Base-by-base conservation (phyloP, 495 filamentous ascomycete species). In the Usnea hakonensis region DNA sequence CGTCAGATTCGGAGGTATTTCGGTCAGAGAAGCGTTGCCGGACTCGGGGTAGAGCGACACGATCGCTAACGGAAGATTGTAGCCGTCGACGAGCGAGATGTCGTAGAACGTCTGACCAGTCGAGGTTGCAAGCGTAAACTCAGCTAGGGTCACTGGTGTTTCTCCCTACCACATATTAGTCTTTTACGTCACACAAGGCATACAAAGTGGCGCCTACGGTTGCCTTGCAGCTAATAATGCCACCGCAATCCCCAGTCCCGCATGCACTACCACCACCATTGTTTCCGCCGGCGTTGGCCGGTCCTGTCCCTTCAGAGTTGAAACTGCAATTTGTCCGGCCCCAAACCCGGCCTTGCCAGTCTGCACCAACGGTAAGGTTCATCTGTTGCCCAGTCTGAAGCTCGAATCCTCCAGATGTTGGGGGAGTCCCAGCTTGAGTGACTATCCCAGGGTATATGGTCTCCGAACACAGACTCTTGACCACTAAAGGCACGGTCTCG, bases 311-410 rank as follows among this genome's bases (percentile, higher is more conserved):
- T 28, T 77, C 77, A 28, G 71, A 72, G 69, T 83, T 83, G 70
- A 89, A 89, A 46, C 79, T 88, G 76, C 89, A 93, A 71, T 93
- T 92, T 28, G 89, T 91, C 56, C 89, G 76, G 23, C 85, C 89
- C 89, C 89, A 92, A 17, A 93, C 76, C 44, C 90, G 82, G 7
- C 89, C 89, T 65, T 88, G 83, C 90, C 89, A 93, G 65, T 88
- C 81, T 28, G 76, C 75, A 55, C 79, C 78, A 50, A 93, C 86
- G 23, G 73, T 82, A 50, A 88, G 71, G 48, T 74, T 73, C 56
- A 59, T 78, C 32, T 74, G 79, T 16, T 74, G 65, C 32, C 81
- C 79, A 26, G 85, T 68, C 2, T 67, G 63, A 36, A 90, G 79
- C 66, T 82, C 75, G 65, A 90, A 92, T 26, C 89, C 89, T 23